A percentile compares a stretch with the other conserved stretches of the same genome.
Conservation (phyloP, 2,329 filamentous ascomycete genomes). For the Paecilomyces sp. region DNA sequence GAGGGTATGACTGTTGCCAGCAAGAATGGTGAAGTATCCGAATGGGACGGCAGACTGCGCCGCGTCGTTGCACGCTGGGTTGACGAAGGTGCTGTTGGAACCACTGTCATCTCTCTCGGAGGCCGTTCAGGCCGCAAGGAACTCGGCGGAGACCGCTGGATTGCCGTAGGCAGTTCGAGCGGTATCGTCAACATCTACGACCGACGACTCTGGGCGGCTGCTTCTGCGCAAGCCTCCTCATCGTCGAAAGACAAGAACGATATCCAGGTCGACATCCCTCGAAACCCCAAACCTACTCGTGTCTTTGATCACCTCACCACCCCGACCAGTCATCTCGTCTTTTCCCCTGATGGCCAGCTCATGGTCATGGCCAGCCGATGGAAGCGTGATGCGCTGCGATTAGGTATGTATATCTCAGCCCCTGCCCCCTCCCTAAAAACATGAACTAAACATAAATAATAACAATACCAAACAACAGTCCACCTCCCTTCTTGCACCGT, state of each 20-base stretch:
- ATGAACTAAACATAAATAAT: not conserved
- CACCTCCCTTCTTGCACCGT: conserved; percentile 90
- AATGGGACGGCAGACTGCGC: conserved; percentile 67
- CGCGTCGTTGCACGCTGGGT: conserved; percentile 76
- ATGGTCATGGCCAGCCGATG: conserved; percentile 77
- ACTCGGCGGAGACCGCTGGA: conserved; percentile 74
- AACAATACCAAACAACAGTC: conserved; percentile 36
- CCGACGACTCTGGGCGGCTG: conserved; percentile 54
- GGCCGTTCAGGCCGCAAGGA: conserved; percentile 30
- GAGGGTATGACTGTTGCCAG: conserved; percentile 75
- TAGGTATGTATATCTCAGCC: conserved; percentile 38
- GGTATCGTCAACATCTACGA: conserved; percentile 95
- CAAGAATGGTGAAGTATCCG: conserved; percentile 81
- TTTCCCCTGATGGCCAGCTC: conserved; percentile 84
- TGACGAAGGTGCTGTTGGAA: conserved; percentile 83
- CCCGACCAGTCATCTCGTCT: conserved; percentile 68
- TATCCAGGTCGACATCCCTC: conserved; percentile 47
- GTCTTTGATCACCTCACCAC: conserved; percentile 82
- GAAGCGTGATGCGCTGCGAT: conserved; percentile 79
- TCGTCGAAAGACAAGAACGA: conserved; percentile 15
- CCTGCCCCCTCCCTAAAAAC: not conserved
- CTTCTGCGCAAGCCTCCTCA: conserved; percentile 25
- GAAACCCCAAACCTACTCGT: conserved; percentile 63
- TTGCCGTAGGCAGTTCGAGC: conserved; percentile 76
- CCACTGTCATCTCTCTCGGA: conserved; percentile 74